These are phyloP conservation scores for Hura crepitans DNA, from an alignment of 441 rosid species.

Conservation along the genomic window DNA sequence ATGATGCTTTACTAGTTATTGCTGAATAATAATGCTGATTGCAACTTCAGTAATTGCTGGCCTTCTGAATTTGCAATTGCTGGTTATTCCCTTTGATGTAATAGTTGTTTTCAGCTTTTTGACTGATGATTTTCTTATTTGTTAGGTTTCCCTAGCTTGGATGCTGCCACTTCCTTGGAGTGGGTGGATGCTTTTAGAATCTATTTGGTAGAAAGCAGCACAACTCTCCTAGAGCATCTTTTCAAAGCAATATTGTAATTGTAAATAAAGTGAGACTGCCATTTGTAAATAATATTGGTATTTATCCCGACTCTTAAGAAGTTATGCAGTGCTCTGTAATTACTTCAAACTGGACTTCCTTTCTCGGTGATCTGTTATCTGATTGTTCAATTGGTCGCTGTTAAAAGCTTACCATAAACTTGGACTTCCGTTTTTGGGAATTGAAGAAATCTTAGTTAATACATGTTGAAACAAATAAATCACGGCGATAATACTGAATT, in stretches of 20 bases:
- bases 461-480: not conserved
- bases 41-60: not conserved
- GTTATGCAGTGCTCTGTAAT: not conserved
- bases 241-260: conserved; percentile 7
- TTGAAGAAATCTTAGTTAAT: no score
- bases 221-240: not conserved
- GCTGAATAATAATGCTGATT: not conserved
- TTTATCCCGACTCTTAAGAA: not conserved
- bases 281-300: not conserved
- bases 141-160: conserved; percentile 4
- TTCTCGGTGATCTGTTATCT: not conserved
- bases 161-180: conserved; percentile 12
- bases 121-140: not conserved
- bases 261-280: conserved; percentile 25
- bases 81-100: not conserved
- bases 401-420: no score
- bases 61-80: not conserved
- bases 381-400: not conserved
- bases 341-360: not conserved
- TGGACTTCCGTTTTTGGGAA: no score
- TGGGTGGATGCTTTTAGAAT: conserved; percentile 26
- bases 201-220: not conserved
- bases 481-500: not conserved
- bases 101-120: not conserved
- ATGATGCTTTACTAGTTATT: no score